Percentiles rank a stretch among this genome's conserved stretches.
Evolutionary conservation across 305 asterid genomes (phyloP).

Genomic region (Withania somnifera): DNA sequence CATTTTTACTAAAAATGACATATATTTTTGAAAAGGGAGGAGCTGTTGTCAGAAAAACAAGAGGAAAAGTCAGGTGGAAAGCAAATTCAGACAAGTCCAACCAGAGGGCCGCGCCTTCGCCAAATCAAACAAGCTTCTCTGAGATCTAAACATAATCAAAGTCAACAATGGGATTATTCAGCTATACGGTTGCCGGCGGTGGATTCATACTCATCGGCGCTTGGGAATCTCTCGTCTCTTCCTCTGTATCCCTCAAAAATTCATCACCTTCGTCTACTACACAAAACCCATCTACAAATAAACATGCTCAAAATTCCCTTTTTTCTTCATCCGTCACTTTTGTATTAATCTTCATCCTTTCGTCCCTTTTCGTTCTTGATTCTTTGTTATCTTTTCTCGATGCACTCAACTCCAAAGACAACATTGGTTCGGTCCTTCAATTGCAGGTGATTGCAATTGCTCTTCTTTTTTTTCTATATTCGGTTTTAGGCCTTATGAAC

Average conservation of each 20-base stretch:
- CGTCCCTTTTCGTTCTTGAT: constrained; percentile 42
- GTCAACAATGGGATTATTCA: constrained; percentile 58
- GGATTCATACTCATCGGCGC: constrained; percentile 62
- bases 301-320: constrained; percentile 10
- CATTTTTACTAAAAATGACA: too few relatives aligned
- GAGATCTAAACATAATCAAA: background rate
- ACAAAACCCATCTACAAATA: constrained; percentile 10
- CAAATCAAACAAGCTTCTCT: background rate
- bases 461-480: constrained; percentile 46
- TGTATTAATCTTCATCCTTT: constrained; percentile 37
- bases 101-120: background rate
- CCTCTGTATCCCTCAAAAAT: constrained; percentile 18
- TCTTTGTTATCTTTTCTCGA: constrained; percentile 57
- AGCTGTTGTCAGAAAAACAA: too few relatives aligned
- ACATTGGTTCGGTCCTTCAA: constrained; percentile 56
- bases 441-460: constrained; percentile 54
- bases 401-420: constrained; percentile 46
- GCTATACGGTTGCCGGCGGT: constrained; percentile 70
- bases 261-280: constrained; percentile 17
- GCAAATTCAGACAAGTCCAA: background rate
- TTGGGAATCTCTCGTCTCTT: constrained; percentile 51
- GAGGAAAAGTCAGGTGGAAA: background rate
- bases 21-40: too few relatives aligned
- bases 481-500: constrained; percentile 46
- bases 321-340: constrained; percentile 39